Evolutionary conservation across 345 rosid species (phyloP), one percentile per base, ranked within the genome.

Genomic region (Mercurialis annua): DNA sequence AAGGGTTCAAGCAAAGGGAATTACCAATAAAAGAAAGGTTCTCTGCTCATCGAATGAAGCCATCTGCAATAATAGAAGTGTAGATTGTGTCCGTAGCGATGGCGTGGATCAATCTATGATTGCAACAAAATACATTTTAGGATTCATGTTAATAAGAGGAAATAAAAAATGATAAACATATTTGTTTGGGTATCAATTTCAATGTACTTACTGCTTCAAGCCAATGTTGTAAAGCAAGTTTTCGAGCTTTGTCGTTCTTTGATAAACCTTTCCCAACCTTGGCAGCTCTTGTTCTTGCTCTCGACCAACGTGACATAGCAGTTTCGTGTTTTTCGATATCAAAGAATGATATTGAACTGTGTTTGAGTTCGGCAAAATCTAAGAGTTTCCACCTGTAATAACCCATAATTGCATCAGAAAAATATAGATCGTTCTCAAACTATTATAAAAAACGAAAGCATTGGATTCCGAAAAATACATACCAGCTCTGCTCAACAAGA

Each of bases 21-120:
- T 76, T 87, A 91, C 99, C 99, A 92, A 82, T 92, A 94, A 78
- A 94, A 94, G 83, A 94, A 94, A 67, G 99, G 99, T 78, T 94
- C 96, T 81, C 87, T 86, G 34, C 96, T 86, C 71, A 86, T 91
- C 63, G 89, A 87, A 29, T 84, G 83, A 69, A 83, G 85, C 99
- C 98, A 91, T 14, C 81, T 76, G n/a, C 59, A 78, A 70, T 85
- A 88, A 79, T 94, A 91, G 69, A 85, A 89, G 62, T 89, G 96
- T 40, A 94, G 72, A 81, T 89, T 94, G 71, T 92, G 98, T 47
- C 99, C 99, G 63, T 91, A 90, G 33, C 97, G 89, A 85, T 94
- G 99, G 47, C 98, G 77, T 29, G 97, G 97, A 68, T 94, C 98
- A 66, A 91, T 94, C 99, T 94, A 86, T 71, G 5, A 67, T 42